Evolutionary conservation across 1,139 yeast species (phyloP).

Genomic region (Suhomyces bolitotheri): DNA sequence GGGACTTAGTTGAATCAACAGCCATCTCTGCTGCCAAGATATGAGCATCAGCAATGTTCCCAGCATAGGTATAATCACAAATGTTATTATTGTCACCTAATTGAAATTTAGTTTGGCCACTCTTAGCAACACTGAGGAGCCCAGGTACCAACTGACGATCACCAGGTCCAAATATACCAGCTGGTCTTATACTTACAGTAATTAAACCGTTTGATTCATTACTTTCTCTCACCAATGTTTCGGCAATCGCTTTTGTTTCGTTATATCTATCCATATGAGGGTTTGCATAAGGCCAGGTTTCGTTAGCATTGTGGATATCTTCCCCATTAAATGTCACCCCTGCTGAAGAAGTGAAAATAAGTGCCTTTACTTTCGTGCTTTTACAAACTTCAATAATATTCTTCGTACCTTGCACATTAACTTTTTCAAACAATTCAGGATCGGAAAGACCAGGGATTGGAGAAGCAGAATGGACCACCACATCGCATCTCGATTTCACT

Average conservation of each 20-base stretch:
- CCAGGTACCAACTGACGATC: constrained; percentile 97
- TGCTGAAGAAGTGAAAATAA: constrained; percentile 95
- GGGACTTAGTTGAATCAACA: constrained; percentile 42
- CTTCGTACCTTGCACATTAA: constrained; percentile 86
- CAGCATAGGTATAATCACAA: constrained; percentile 98
- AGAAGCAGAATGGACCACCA: constrained; percentile 93
- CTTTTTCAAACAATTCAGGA: constrained; percentile 79
- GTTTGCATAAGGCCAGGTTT: constrained; percentile 88
- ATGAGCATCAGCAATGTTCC: constrained; percentile 98
- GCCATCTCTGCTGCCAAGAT: constrained; percentile 84
- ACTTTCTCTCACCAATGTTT: constrained; percentile 72
- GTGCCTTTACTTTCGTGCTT: constrained; percentile 54
- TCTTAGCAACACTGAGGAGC: constrained; percentile 73
- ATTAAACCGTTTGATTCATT: constrained; percentile 57
- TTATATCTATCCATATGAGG: constrained; percentile 96
- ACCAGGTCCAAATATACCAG: constrained; percentile 98
- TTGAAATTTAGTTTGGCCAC: constrained; percentile 90
- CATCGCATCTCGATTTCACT: constrained; percentile 58
- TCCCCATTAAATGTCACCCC: constrained; percentile 96
- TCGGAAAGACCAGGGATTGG: constrained; percentile 54
- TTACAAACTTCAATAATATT: constrained; percentile 70
- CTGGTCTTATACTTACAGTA: constrained; percentile 91
- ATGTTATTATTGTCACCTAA: constrained; percentile 90
- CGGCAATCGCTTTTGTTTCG: constrained; percentile 93
- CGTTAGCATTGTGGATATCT: constrained; percentile 89